Base-by-base conservation (phyloP, 164 flowering plant genomes). In the Tetrastigma voinierianum region DNA sequence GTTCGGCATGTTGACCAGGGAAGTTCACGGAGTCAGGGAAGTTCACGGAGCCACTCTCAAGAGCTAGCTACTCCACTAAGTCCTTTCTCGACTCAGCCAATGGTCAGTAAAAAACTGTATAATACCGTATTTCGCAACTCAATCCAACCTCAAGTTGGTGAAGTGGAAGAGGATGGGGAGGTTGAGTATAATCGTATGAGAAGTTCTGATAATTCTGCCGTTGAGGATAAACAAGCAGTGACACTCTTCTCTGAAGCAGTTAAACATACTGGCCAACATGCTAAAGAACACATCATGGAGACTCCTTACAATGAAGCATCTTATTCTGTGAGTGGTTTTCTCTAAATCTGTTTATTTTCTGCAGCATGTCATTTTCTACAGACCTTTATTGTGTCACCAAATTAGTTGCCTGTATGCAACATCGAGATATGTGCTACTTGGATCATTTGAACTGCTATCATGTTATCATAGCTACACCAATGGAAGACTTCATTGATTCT, bases 51-150 rank as follows among this genome's bases (percentile, higher is more conserved):
- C 48, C 63, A 76, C 68, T 83, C 75, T 70, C 67, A 77, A 32
- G 83, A 72, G 40, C 25, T 46, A 23, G 61, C 73, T 45, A 79
- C 77, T 62, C 81, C 77, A 18, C 46, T 62, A 54, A 74, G 65
- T 65, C 52, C 81, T 20, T 71, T 71, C 68, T 81, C 84, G 59
- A 71, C 82, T 32, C 80, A 78, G 71, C 83, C 85, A 46, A 80
- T 82, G 84, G 83, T 87, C 69, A 85, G 90, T 67, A 84, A 75
- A 67, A 84, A 65, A 52, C 56, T 90, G 46, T 87, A 87, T 69
- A 82, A 84, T 51, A 61, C 84, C 66, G 87, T 88, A 40, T 79
- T 84, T 76, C 71, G 76, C 14, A 61, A 18, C 48, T 43, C 81
- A 51, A 58, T 51, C 60, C 81, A 68, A 25, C 49, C 69, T 4